A percentile compares a stretch with the other conserved stretches of the same genome.
Evolutionary conservation across 1,139 yeast genomes (phyloP).

Genomic region (Torulaspora globosa): DNA sequence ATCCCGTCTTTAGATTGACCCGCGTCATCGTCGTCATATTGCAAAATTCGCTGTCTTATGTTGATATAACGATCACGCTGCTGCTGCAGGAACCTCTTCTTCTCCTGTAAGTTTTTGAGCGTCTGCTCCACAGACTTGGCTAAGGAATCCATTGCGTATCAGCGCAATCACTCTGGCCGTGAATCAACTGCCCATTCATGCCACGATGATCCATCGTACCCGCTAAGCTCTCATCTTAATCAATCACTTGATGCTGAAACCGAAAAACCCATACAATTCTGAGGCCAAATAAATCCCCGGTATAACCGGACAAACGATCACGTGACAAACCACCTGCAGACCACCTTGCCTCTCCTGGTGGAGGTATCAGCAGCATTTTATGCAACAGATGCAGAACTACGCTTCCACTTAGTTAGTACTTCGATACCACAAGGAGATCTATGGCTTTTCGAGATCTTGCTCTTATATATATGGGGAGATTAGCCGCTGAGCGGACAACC

Average conservation of each 20-base stretch:
- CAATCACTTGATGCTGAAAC: background rate
- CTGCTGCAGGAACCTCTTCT: slow-evolving; percentile 29
- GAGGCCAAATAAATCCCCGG: no score
- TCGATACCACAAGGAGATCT: background rate
- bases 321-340: no score
- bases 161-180: background rate
- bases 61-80: slow-evolving; percentile 35
- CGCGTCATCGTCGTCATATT: slow-evolving; percentile 2
- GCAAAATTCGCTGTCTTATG: slow-evolving; percentile 23
- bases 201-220: background rate
- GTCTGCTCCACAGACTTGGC: slow-evolving; percentile 31
- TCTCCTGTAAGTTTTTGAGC: slow-evolving; percentile 29
- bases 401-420: no score
- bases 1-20: slow-evolving; percentile 22
- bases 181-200: background rate
- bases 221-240: background rate
- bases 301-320: background rate
- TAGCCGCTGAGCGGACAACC: background rate
- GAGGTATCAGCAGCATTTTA: no score
- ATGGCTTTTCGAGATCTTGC: background rate
- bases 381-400: no score
- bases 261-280: background rate
- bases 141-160: slow-evolving; percentile 27
- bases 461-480: background rate
- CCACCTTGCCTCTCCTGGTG: no score